Base-by-base conservation (phyloP, 2,329 filamentous ascomycete genomes). In the Cordyceps javanica region DNA sequence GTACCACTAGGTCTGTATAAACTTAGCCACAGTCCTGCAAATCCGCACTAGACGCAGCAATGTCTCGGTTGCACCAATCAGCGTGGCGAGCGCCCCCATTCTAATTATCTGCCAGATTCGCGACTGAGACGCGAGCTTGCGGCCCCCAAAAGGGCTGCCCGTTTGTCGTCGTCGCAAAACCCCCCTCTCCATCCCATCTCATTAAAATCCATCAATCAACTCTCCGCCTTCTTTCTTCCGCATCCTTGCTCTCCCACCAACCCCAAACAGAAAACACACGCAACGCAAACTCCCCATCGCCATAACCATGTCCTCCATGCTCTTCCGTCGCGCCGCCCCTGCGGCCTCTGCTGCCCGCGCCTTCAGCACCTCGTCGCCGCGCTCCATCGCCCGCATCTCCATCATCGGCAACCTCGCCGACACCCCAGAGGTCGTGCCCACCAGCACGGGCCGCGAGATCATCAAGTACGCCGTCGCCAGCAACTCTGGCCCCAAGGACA, bases 341-440 rank as follows among this genome's bases (percentile, higher is more conserved):
- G 74, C 74, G 69, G 75, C 70, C 64, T 65, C 75, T 59, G 66
- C 75, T 62, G 70, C 79, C 65, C 90, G 91, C 74, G 75, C 86
- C 68, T 96, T 97, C 82, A 90, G 85, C 77, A 85, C 86, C 65
- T 86, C 88, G 45, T 76, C 85, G 41, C 73, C 82, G 51, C 81
- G 83, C 61, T 75, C 80, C 62, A 68, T 94, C 64, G 90, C 94
- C 65, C 88, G 87, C 73, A 88, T 99, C 78, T 88, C 86, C 67
- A 79, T 99, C 72, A 82, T 97, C 65, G 94, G 94, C 69, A 88
- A 91, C 72, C 85, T 99, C 53, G 91, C 83, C 60, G 82, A 85
- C 66, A 81, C 84, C 55, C 93, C 94, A 59, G 92, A 97, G 78
- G 67, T 91, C 63, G 79, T 82, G 38, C 72, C 84, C 59, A 90